These are phyloP conservation scores for Cenchrus fungigraminus DNA, from an alignment of 176 grass and related monocot genomes.

Conservation along the genomic window DNA sequence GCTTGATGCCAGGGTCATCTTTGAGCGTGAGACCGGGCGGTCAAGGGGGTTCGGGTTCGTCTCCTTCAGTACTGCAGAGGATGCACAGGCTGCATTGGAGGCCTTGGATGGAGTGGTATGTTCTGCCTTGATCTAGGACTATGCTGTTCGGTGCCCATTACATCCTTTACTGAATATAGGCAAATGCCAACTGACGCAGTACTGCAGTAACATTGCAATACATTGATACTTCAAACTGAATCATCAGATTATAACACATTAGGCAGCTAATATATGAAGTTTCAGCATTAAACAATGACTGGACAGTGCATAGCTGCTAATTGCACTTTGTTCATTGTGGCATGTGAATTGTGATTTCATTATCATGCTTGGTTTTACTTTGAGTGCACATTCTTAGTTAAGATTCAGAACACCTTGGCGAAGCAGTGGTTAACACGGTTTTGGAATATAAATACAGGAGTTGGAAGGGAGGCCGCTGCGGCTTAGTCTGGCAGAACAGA, in stretches of 20 bases:
- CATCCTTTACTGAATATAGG: neutral
- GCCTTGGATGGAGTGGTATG: conserved; percentile 84
- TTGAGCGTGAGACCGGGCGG: conserved; percentile 67
- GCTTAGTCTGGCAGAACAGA: conserved; percentile 59
- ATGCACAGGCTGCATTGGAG: conserved; percentile 67
- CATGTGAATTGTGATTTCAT: neutral
- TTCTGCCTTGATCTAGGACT: neutral
- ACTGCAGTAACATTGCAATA: neutral
- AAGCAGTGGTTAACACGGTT: conserved; percentile 17
- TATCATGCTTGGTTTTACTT: neutral
- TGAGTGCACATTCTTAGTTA: neutral
- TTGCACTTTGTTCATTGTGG: neutral
- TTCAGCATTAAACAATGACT: neutral
- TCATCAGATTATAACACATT: neutral
- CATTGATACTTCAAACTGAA: neutral
- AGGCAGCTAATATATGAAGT: neutral
- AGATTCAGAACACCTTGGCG: neutral
- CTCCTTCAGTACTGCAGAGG: conserved; percentile 67
- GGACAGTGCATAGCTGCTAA: neutral
- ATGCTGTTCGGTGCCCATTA: neutral
- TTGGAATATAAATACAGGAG: conserved; percentile 55
- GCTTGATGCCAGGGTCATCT: conserved; percentile 75
- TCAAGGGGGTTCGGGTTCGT: conserved; percentile 90
- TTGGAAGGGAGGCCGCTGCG: conserved; percentile 85
- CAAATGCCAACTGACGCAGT: neutral